Percentiles rank a stretch among this genome's conserved stretches.
Conservation (phyloP, 1,139 yeast species). For the Candida sp. region DNA sequence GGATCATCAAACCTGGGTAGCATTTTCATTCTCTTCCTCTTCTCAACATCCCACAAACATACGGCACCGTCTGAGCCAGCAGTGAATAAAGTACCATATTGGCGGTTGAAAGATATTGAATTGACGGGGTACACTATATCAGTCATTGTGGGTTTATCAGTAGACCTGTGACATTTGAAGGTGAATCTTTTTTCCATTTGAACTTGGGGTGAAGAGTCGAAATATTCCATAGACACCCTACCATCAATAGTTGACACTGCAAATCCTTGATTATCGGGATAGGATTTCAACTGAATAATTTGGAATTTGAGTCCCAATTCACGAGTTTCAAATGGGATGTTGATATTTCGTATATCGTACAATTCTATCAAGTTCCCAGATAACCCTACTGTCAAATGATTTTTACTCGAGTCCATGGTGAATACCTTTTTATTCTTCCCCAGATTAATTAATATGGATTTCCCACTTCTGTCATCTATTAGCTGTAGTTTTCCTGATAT, state of each 20-base stretch:
- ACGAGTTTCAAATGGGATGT: constrained; percentile 46
- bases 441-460: constrained; percentile 6
- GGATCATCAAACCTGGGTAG: constrained; percentile 40
- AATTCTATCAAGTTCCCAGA: constrained; percentile 52
- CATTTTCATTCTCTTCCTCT: constrained; percentile 60
- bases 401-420: constrained; percentile 55
- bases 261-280: constrained; percentile 60
- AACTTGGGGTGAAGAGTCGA: constrained; percentile 46
- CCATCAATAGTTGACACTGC: constrained; percentile 87
- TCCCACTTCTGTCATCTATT: constrained; percentile 23
- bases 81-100: constrained; percentile 53
- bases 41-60: constrained; percentile 72
- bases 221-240: constrained; percentile 76
- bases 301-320: constrained; percentile 77
- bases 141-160: constrained; percentile 37
- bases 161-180: constrained; percentile 73
- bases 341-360: constrained; percentile 51
- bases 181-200: constrained; percentile 60
- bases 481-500: constrained; percentile 50
- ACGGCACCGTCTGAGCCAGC: constrained; percentile 80
- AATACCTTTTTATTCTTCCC: constrained; percentile 47
- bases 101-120: constrained; percentile 53
- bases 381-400: constrained; percentile 54
- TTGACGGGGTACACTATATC: constrained; percentile 80
- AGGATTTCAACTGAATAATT: constrained; percentile 56